Percentiles rank a stretch among this genome's conserved stretches.
phyloP scores from a whole-genome alignment of 768 basidiomycete genomes.

The Mycena pura region DNA sequence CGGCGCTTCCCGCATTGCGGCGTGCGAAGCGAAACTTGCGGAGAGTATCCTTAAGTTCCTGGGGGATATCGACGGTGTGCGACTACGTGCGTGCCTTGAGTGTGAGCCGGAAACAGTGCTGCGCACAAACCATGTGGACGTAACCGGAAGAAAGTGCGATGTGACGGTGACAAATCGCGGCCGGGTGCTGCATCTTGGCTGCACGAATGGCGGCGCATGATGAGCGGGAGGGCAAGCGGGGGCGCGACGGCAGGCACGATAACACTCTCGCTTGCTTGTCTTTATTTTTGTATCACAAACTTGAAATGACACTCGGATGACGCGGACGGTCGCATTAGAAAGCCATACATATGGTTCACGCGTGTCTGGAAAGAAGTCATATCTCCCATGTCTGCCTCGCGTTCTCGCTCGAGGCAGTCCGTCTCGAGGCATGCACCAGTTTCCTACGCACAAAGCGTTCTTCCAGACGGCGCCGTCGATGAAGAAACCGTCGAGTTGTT shows the following conservation, averaged over 20 bases:
- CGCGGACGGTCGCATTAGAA: too few species aligned
- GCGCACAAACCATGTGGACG: conserved; percentile 43
- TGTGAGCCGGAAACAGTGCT: conserved; percentile 11
- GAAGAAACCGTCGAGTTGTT: conserved; percentile 55
- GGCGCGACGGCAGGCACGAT: too few species aligned
- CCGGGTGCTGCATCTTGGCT: background rate
- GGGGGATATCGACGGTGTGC: conserved; percentile 86
- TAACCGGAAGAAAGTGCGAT: too few species aligned
- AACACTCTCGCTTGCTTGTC: too few species aligned
- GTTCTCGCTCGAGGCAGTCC: conserved; percentile 23
- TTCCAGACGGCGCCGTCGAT: conserved; percentile 53
- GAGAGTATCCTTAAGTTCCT: conserved; percentile 76
- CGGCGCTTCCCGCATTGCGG: conserved; percentile 74
- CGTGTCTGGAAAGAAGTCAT: background rate
- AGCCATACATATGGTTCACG: background rate
- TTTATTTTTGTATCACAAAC: too few species aligned
- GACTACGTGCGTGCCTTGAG: conserved; percentile 46
- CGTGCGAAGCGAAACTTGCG: conserved; percentile 84
- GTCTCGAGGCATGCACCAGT: conserved; percentile 19
- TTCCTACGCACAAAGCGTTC: conserved; percentile 43
- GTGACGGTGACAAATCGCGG: background rate
- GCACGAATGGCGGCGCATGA: too few species aligned
- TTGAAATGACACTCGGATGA: too few species aligned
- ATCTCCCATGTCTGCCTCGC: conserved; percentile 16
- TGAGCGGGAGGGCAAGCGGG: too few species aligned